These are phyloP conservation scores for Paraconiothyrium brasiliense DNA, from an alignment of 2,329 filamentous ascomycete species.

Conservation along the genomic window DNA sequence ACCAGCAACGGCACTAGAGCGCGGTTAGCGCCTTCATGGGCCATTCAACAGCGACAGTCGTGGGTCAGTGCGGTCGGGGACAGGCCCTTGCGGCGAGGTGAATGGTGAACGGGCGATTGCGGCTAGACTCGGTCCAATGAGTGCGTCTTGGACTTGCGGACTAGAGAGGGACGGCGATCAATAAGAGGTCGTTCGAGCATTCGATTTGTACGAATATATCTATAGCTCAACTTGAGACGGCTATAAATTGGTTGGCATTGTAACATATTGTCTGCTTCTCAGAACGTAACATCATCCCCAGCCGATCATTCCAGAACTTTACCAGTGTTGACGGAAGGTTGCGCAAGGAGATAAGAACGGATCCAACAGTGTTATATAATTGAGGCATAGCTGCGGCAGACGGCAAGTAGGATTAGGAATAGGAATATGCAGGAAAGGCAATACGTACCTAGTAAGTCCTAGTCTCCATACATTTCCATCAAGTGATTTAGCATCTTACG, in stretches of 20 bases:
- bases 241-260: too few species aligned
- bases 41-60: background rate
- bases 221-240: too few species aligned
- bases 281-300: too few species aligned
- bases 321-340: too few species aligned
- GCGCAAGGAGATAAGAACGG: background rate
- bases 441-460: slow-evolving; percentile 9
- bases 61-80: background rate
- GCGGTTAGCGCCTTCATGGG: slow-evolving; percentile 1
- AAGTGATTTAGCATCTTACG: slow-evolving; percentile 49
- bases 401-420: background rate
- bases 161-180: background rate
- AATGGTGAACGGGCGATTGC: background rate
- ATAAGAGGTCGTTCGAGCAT: background rate
- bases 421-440: background rate
- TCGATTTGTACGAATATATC: too few species aligned
- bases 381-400: background rate
- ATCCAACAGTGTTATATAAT: background rate
- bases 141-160: background rate
- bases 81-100: background rate
- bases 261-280: too few species aligned
- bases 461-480: slow-evolving; percentile 42
- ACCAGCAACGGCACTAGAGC: slow-evolving; percentile 2
- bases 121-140: background rate
- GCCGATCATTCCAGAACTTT: too few species aligned